phyloP scores from a whole-genome alignment of 805 yeast genomes.

The Metschnikowia cubensis region DNA sequence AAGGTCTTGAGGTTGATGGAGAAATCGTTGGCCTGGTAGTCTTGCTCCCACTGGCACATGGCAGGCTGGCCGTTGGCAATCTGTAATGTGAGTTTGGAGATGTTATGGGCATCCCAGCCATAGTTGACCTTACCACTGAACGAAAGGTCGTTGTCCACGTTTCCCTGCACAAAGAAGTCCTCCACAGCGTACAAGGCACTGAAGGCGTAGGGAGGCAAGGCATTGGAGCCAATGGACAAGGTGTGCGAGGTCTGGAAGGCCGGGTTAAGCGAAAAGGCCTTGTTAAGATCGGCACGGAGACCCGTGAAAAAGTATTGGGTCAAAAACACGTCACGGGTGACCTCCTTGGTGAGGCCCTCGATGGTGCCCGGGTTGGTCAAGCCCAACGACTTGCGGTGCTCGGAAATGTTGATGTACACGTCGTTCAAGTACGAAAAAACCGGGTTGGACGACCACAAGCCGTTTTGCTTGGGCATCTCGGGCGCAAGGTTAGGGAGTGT shows the following conservation, averaged over 20 bases:
- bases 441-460: slow-evolving; percentile 81
- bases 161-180: slow-evolving; percentile 82
- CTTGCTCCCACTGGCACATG: slow-evolving; percentile 95
- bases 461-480: slow-evolving; percentile 48
- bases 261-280: slow-evolving; percentile 86
- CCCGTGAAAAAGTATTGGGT: slow-evolving; percentile 91
- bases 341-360: slow-evolving; percentile 92
- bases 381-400: slow-evolving; percentile 78
- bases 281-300: slow-evolving; percentile 91
- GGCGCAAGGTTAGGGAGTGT: slow-evolving; percentile 57
- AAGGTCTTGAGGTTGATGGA: slow-evolving; percentile 85
- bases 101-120: slow-evolving; percentile 77
- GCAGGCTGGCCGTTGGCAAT: slow-evolving; percentile 84
- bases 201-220: slow-evolving; percentile 86
- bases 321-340: slow-evolving; percentile 86
- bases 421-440: slow-evolving; percentile 74
- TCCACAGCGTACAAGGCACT: slow-evolving; percentile 87
- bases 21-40: slow-evolving; percentile 84
- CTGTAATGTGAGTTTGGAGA: slow-evolving; percentile 84
- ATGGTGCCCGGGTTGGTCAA: slow-evolving; percentile 91
- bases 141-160: slow-evolving; percentile 80
- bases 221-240: slow-evolving; percentile 80
- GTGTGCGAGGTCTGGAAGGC: slow-evolving; percentile 96
- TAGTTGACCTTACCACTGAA: slow-evolving; percentile 86
- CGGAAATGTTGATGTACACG: slow-evolving; percentile 64